These are phyloP conservation scores for Jatropha multifida DNA, from an alignment of 441 rosid species.

Conservation along the genomic window DNA sequence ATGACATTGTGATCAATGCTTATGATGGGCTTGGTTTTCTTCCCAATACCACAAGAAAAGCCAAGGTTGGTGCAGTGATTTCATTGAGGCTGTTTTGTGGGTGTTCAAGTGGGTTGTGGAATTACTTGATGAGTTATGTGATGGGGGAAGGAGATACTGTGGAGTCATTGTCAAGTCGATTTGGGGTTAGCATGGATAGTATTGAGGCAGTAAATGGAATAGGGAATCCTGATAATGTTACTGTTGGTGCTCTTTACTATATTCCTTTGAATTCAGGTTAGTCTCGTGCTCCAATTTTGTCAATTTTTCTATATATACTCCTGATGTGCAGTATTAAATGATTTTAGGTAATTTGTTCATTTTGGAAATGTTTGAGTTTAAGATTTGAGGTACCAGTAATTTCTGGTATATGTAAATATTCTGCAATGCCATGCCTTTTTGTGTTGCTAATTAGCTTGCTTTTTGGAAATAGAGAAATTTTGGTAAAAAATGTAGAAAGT, in stretches of 20 bases:
- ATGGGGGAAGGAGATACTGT: constrained; percentile 72
- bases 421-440: neutral
- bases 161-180: constrained; percentile 81
- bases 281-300: constrained; percentile 11
- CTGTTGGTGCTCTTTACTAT: constrained; percentile 74
- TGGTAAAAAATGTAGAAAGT: no score
- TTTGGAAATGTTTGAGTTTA: neutral
- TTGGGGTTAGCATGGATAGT: constrained; percentile 92
- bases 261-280: constrained; percentile 90
- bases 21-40: constrained; percentile 81
- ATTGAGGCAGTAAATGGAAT: constrained; percentile 79
- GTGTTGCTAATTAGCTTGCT: neutral
- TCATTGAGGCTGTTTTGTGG: constrained; percentile 87
- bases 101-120: constrained; percentile 95
- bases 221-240: constrained; percentile 72
- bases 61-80: constrained; percentile 67
- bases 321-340: neutral
- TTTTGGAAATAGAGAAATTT: neutral
- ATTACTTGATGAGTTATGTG: constrained; percentile 93
- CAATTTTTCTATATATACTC: neutral
- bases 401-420: neutral
- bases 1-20: constrained; percentile 57
- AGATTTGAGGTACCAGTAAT: neutral
- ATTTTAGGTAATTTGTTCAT: constrained; percentile 7
- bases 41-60: constrained; percentile 53